These are phyloP conservation scores for Erysimum cheiri DNA, from an alignment of 441 rosid genomes.

Conservation along the genomic window DNA sequence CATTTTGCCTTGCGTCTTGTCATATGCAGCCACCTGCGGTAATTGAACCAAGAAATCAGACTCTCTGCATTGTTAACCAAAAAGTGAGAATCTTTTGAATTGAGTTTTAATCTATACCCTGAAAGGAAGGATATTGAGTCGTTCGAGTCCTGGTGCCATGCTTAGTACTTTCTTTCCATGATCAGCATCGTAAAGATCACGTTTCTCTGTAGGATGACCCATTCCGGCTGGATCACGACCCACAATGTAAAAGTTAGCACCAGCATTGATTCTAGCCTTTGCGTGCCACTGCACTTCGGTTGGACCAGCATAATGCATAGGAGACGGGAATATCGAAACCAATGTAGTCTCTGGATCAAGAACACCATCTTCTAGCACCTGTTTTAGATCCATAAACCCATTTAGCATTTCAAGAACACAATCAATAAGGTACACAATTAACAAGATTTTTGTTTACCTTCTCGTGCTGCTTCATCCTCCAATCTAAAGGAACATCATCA, in stretches of 20 bases:
- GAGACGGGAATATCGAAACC: conserved; percentile 95
- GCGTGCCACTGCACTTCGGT: conserved; percentile 99
- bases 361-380: conserved; percentile 95
- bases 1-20: conserved; percentile 92
- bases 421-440: too few species aligned
- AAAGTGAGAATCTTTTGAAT: conserved; percentile 9
- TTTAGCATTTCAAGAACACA: conserved; percentile 16
- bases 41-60: conserved; percentile 11
- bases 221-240: conserved; percentile 99
- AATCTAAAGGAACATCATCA: conserved; percentile 92
- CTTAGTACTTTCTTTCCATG: conserved; percentile 94
- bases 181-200: conserved; percentile 95
- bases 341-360: conserved; percentile 98
- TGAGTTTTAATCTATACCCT: conserved; percentile 53
- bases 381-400: conserved; percentile 15
- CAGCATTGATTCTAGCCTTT: conserved; percentile 95
- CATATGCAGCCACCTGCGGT: conserved; percentile 92
- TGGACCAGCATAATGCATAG: conserved; percentile 98
- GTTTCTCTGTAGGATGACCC: conserved; percentile 92
- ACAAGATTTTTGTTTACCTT: conserved; percentile 52
- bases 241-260: conserved; percentile 96
- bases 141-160: conserved; percentile 95
- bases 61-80: background rate
- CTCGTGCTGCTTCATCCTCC: conserved; percentile 97
- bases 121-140: conserved; percentile 93